These are phyloP conservation scores for Quercus cerris DNA, from an alignment of 306 rosid genomes.

Conservation along the genomic window DNA sequence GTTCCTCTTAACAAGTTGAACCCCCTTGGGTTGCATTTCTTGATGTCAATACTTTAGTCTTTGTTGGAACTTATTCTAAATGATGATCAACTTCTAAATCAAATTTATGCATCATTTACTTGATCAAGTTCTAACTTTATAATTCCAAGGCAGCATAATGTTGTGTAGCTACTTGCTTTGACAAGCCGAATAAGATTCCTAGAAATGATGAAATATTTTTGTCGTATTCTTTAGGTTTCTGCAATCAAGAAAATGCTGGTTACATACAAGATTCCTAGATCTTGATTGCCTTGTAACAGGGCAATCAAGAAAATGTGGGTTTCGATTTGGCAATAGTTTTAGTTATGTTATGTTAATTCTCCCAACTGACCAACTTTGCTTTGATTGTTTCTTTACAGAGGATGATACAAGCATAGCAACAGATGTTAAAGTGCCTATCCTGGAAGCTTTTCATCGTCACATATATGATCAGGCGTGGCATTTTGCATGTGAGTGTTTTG, in stretches of 20 bases:
- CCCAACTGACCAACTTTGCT: conserved; percentile 2
- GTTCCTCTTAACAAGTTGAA: too few relatives aligned
- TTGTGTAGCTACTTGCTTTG: not conserved
- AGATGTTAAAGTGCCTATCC: conserved; percentile 86
- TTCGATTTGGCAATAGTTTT: not conserved
- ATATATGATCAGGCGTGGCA: conserved; percentile 82
- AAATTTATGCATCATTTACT: not conserved
- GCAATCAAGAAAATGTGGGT: not conserved
- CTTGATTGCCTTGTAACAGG: too few relatives aligned
- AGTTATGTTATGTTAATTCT: not conserved
- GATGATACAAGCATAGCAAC: conserved; percentile 82
- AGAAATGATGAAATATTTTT: not conserved
- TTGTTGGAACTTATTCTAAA: not conserved
- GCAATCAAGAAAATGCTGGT: not conserved
- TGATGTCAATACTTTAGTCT: not conserved
- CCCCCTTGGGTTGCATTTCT: not conserved
- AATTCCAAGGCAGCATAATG: not conserved
- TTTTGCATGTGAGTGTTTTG: conserved; percentile 68
- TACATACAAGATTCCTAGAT: too few relatives aligned
- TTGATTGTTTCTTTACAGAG: conserved; percentile 52
- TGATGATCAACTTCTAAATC: not conserved
- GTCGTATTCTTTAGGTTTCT: not conserved
- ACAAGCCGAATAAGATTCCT: not conserved
- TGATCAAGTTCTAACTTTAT: not conserved
- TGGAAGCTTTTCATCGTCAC: conserved; percentile 70